Evolutionary conservation across 1,139 yeast species (phyloP), one percentile per base, ranked within the genome.

Genomic region (Suhomyces anneliseae): DNA sequence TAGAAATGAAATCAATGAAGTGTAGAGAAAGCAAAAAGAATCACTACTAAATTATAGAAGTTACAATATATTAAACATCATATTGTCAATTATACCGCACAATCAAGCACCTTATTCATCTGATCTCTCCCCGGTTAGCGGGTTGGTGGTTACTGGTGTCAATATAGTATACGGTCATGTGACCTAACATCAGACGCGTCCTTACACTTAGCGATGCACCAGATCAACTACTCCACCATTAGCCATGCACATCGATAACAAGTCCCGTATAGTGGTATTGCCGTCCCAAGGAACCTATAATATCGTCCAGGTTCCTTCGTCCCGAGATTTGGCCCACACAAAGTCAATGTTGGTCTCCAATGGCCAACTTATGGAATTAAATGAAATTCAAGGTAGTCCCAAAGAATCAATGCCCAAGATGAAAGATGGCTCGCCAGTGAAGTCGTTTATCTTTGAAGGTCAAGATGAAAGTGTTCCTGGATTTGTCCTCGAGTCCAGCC

Each of bases 371-470:
- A 71, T 60, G 48, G 79, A 74, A 49, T 52, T 75, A 34, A 62
- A 65, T 40, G 65, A 65, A 45, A 58, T 74, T 31, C 61, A 61
- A 36, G 74, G 72, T 8, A 46, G 48, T 14, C 60, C 59, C 42
- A 49, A 47, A 10, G 54, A 37, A 48, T 55, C 47, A 42, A 36
- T 49, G 31, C 52, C 60, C 39, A 27, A 47, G 38, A 58, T 66
- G 12, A 58, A 56, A 36, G 55, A 54, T 27, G 72, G 72, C 0
- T 61, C 53, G 19, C 62, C 71, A 1, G 72, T 70, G 8, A 70
- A 68, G 52, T 72, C 78, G 11, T 61, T 69, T 44, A 63, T 75
- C 5, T 59, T 73, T 36, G 79, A 74, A 52, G 15, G 39, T 7
- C 14, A 39, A 1, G 40, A 39, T 8, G 39, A 43, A 4, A 54